Base-by-base conservation (phyloP, 306 rosid genomes). In the Canavalia gladiata region DNA sequence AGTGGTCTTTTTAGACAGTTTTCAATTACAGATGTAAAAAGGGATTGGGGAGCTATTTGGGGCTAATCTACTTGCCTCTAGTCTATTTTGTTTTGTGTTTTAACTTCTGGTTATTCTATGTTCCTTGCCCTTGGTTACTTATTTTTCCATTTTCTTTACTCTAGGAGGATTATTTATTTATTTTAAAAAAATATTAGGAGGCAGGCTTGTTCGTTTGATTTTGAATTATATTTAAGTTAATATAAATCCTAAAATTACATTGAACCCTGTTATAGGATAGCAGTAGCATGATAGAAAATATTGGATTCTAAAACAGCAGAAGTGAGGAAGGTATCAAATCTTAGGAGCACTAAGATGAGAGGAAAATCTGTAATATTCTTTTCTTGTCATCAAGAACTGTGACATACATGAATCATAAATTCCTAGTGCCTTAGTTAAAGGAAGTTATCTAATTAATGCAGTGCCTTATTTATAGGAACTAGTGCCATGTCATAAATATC, bases 121-220 rank as follows among this genome's bases (percentile, higher is more conserved):
- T 70, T 70, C 28, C 72, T 70, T 71, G 54, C 42, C 66, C 58
- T 34, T 49, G 43, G 58, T 45, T 37, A 51, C 69, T 42, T 79
- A n/a, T 64, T 42, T 66, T 81, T 60, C 58, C 12, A 30, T 72
- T 71, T 72, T 72, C 46, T 73, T 35, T 63, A 9, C 54, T 81
- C 62, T 73, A 54, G 75, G 39, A 74, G 51, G 50, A 43, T 81
- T 73, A 42, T 43, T 31, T 39, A 41, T 60, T 13, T 2, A 59
- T 43, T 74, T 33, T 46, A n/a, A 10, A 8, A 18, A 59, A 72
- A 59, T 10, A 72, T 72, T 7, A 47, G 68, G 34, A 71, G 54
- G 52, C 7, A 9, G 39, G 51, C 35, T 69, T 73, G 7, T 83
- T 45, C 49, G 25, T 25, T 7, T 68, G 4, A 42, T 47, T 46